These are phyloP conservation scores for Zygnema cylindricum DNA, from an alignment of 139 green algal species.

Conservation along the genomic window DNA sequence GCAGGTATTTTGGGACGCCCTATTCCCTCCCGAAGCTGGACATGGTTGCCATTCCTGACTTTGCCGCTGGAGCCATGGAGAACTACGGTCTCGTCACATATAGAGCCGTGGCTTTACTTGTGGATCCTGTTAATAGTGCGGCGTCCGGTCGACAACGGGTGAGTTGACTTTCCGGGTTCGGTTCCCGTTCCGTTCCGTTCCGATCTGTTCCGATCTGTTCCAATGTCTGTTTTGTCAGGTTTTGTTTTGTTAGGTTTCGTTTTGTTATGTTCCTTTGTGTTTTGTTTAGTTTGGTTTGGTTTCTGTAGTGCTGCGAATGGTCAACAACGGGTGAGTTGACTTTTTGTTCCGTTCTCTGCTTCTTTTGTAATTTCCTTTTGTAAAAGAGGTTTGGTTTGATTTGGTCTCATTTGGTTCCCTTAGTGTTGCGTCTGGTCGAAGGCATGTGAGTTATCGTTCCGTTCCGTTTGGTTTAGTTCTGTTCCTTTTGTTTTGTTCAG, in stretches of 20 bases:
- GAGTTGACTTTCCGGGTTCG: background rate
- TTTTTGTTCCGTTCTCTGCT: too few relatives aligned
- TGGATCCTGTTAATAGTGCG: slow-evolving; percentile 61
- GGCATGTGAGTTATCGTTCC: too few relatives aligned
- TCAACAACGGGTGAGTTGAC: too few relatives aligned
- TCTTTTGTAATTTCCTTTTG: too few relatives aligned
- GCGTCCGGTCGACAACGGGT: slow-evolving; percentile 20
- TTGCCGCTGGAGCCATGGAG: slow-evolving; percentile 91
- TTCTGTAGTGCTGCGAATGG: too few relatives aligned
- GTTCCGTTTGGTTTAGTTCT: too few relatives aligned
- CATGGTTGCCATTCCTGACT: slow-evolving; percentile 82
- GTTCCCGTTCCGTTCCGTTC: background rate
- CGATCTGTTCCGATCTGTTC: background rate
- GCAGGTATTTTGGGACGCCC: slow-evolving; percentile 64
- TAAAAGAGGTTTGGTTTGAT: too few relatives aligned
- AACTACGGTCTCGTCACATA: slow-evolving; percentile 89
- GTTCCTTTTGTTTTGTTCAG: too few relatives aligned
- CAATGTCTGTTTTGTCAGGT: background rate
- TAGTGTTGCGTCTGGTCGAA: too few relatives aligned
- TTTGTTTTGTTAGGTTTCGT: too few relatives aligned
- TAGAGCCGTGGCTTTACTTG: slow-evolving; percentile 75
- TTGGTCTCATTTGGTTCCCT: too few relatives aligned
- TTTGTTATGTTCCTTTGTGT: background rate
- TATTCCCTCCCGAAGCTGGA: slow-evolving; percentile 87
- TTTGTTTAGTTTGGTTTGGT: slow-evolving; percentile 17